These are phyloP conservation scores for Copromyces sp. DNA, from an alignment of 495 filamentous ascomycete genomes.

Conservation along the genomic window DNA sequence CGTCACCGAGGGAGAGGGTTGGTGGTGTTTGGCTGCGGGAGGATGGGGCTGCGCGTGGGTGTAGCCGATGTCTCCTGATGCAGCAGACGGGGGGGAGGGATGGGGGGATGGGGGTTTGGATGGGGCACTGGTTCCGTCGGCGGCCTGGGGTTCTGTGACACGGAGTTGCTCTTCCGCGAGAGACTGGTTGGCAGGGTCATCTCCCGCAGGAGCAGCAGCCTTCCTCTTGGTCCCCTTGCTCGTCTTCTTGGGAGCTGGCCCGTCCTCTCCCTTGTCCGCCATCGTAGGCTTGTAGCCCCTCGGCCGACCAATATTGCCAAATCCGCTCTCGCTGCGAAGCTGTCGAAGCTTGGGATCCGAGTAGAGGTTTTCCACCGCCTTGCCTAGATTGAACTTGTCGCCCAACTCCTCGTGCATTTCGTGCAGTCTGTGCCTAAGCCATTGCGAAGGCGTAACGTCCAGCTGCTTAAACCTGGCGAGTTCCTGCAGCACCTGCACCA, in stretches of 20 bases:
- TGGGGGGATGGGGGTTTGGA: not conserved
- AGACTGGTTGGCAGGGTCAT: not conserved
- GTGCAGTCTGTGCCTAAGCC: conserved; percentile 38
- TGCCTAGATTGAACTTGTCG: conserved; percentile 32
- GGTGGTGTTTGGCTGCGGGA: not conserved
- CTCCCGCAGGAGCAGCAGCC: not conserved
- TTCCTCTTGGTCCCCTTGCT: conserved; percentile 6
- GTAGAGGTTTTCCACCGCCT: conserved; percentile 31
- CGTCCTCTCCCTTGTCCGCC: conserved; percentile 1
- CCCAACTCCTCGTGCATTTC: conserved; percentile 27
- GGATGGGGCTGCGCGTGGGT: not conserved
- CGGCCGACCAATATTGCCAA: conserved; percentile 37
- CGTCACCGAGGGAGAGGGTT: not conserved
- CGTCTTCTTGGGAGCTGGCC: not conserved
- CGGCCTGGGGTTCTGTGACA: not conserved
- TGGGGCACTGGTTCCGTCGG: not conserved
- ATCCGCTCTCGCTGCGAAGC: conserved; percentile 33
- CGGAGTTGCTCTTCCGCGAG: not conserved
- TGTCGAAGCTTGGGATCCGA: conserved; percentile 32
- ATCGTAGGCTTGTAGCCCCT: conserved; percentile 23
- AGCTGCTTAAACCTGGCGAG: conserved; percentile 32
- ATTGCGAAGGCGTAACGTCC: conserved; percentile 34
- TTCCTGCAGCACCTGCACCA: conserved; percentile 36
- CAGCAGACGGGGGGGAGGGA: not conserved
- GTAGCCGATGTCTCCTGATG: not conserved